Evolutionary conservation across 2,329 filamentous ascomycete species (phyloP).

Genomic region (Aspergillus felis): DNA sequence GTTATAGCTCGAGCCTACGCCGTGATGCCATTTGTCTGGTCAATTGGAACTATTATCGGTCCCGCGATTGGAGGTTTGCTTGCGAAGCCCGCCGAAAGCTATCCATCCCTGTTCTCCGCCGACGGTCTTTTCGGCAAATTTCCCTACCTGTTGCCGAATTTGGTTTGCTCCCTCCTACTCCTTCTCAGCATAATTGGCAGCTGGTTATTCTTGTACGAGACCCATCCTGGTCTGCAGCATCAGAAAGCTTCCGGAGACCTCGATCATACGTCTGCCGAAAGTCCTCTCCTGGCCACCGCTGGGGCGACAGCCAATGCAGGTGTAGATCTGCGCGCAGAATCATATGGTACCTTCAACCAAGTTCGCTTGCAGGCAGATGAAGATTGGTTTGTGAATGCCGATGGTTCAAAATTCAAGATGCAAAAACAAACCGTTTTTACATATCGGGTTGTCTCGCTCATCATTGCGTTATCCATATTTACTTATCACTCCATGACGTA

Average conservation of each 20-base stretch:
- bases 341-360: constrained; percentile 68
- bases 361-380: constrained; percentile 53
- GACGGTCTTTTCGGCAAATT: constrained; percentile 70
- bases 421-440: constrained; percentile 51
- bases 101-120: constrained; percentile 65
- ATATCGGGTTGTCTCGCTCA: constrained; percentile 66
- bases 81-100: constrained; percentile 71
- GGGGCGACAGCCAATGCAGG: constrained; percentile 69
- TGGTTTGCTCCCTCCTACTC: constrained; percentile 75
- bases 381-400: constrained; percentile 48
- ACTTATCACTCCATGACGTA: constrained; percentile 95
- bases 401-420: constrained; percentile 42
- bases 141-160: constrained; percentile 84
- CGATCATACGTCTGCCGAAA: constrained; percentile 54
- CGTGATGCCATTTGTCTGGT: constrained; percentile 94
- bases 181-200: constrained; percentile 74
- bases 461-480: constrained; percentile 81
- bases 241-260: constrained; percentile 38
- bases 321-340: constrained; percentile 71
- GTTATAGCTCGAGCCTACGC: constrained; percentile 72
- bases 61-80: constrained; percentile 78
- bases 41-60: constrained; percentile 82
- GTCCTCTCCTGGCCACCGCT: constrained; percentile 70
- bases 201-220: constrained; percentile 81
- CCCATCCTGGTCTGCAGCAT: constrained; percentile 76